Base-by-base conservation (phyloP, 352 stramenopile genomes). In the Phytopythium montanum region DNA sequence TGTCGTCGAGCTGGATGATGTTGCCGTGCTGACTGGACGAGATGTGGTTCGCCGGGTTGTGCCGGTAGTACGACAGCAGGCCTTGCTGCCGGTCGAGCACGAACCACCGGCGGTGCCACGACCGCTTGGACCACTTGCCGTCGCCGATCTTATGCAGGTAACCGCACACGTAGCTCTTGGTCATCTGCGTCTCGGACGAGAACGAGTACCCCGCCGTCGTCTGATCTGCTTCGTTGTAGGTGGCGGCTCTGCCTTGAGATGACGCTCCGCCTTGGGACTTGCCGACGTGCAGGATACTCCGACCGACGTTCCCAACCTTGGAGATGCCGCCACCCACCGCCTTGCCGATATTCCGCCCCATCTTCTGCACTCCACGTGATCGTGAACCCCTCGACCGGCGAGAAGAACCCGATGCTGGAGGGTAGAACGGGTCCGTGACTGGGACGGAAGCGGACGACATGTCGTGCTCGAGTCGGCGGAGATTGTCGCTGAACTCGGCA, bases 111-210 rank as follows among this genome's bases (percentile, higher is more conserved):
- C 80, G 77, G 60, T 94, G 83, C 85, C 85, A 94, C 34, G 81
- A 88, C 0, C 83, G 76, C 57, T 94, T 88, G 0, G 81, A 77
- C 81, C 83, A 93, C 54, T 93, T 94, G 52, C 83, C 83, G 58
- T 94, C 85, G 53, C 83, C 92, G 31, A 94, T 82, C 64, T 94
- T 94, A 70, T 94, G 81, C 16, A 94, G 44, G 48, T 94, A 94
- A 2, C 85, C 85, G 26, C 82, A 90, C 9, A 92, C 82, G 51
- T 91, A 92, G 56, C 90, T 81, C 34, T 87, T 88, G 44, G 78
- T 93, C 51, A 80, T 82, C 55, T 88, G 83, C 8, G 75, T 90
- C 56, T 92, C 83, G 1, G 80, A 90, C 34, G 80, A 92, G 57
- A 92, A 92, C 8, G 64, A 72, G 41, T 86, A 88, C 0, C 81